Evolutionary conservation across 495 filamentous ascomycete species (phyloP), one percentile per base, ranked within the genome.

Genomic region (Penicillium coffeae): DNA sequence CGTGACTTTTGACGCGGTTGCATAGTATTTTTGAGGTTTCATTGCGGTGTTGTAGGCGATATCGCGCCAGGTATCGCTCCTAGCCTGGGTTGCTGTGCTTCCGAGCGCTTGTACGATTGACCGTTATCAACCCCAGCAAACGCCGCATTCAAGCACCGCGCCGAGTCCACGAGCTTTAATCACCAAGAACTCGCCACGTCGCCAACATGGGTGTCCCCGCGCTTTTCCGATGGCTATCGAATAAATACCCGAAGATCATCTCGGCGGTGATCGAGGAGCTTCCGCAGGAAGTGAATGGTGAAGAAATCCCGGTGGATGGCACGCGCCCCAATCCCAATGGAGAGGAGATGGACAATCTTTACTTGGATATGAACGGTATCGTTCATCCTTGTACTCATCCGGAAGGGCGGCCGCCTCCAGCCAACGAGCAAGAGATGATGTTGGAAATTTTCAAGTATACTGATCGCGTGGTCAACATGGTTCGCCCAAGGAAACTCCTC

Each of bases 361-460:
- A 97, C 61, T 81, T 99, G 43, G 93, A 99, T 62, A 97, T 99
- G 93, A 99, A 99, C 72, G 93, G 93, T 64, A 99, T 99, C 55
- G 93, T 99, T 37, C 93, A 99, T 79, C 94, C 94, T 2, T 99
- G 93, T 72, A 95, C 91, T 4, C 93, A 99, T 70, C 93, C 93
- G 2, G 93, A 99, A 68, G 92, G 96, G 54, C 85, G 79, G 50
- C 89, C 93, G 3, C 80, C 93, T 3, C 93, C 93, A 21, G 86
- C 85, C 58, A 90, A 89, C 35, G 93, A 99, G 74, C 88, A 93
- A 66, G 93, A 96, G 69, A 99, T 99, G 94, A 99, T 99, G 93
- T 47, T 95, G 51, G 94, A 91, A 60, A 83, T 97, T 50, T 97
- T 97, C 74, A 87, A 87, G 58, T 97, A 97, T 68, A 99, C 94